Evolutionary conservation across 2,329 filamentous ascomycete genomes (phyloP).

Genomic region (Diaporthe ilicicola): DNA sequence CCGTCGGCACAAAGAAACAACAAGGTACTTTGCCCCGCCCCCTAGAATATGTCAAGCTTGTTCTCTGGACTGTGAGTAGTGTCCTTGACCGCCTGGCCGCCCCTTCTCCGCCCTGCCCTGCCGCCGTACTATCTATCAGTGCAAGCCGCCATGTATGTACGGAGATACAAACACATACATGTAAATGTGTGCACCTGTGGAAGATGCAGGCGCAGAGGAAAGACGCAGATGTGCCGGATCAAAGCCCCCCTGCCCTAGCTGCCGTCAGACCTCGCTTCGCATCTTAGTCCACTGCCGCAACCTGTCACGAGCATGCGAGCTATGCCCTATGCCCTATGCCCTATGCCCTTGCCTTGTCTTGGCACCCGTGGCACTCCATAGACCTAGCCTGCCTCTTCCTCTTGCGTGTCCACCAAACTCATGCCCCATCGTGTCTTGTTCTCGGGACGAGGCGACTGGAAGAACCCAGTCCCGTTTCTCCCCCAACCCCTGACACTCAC

Average conservation of each 20-base stretch:
- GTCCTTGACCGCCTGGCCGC: slow-evolving; percentile 17
- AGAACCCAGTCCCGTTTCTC: not conserved
- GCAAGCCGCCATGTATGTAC: not conserved
- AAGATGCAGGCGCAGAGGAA: not conserved
- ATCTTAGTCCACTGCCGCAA: slow-evolving; percentile 1
- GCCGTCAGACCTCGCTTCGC: not conserved
- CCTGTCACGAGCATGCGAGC: slow-evolving; percentile 20
- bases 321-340: not conserved
- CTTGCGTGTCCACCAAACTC: slow-evolving; percentile 18
- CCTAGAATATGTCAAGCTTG: slow-evolving; percentile 41
- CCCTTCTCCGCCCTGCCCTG: not conserved
- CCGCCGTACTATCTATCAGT: no score
- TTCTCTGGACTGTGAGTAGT: slow-evolving; percentile 43
- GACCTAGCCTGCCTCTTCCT: slow-evolving; percentile 8
- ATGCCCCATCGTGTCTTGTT: slow-evolving; percentile 10
- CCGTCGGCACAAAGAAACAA: slow-evolving; percentile 3
- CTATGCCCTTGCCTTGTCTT: slow-evolving; percentile 2
- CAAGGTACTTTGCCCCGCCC: slow-evolving; percentile 21
- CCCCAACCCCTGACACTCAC: not conserved
- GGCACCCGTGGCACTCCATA: slow-evolving; percentile 19
- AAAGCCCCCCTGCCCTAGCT: not conserved
- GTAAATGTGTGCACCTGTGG: not conserved
- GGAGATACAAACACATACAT: not conserved
- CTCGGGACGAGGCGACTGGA: not conserved
- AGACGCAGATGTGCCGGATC: not conserved